A percentile compares a stretch with the other conserved stretches of the same genome.
Conservation (phyloP, 2,329 filamentous ascomycete species). For the Bipolaris cookei region DNA sequence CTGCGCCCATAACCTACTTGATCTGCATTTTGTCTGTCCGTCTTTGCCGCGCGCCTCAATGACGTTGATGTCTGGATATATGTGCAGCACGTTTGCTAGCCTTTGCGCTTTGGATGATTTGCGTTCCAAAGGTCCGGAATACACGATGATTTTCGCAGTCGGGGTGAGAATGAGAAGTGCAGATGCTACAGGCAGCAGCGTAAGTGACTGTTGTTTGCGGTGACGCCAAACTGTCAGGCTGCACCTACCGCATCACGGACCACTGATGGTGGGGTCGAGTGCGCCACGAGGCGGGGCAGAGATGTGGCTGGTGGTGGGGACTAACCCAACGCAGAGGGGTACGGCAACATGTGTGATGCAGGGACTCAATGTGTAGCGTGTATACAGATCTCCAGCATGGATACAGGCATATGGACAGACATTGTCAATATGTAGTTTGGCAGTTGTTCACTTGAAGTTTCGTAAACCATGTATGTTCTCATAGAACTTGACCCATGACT, state of each 20-base stretch:
- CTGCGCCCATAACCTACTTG: slow-evolving; percentile 33
- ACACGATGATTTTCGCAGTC: neutral
- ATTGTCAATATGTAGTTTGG: too few relatives aligned
- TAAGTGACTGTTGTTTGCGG: slow-evolving; percentile 2
- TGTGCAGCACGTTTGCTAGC: neutral
- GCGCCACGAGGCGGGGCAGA: slow-evolving; percentile 17
- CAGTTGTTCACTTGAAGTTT: neutral
- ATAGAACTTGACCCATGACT: neutral
- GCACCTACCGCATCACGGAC: slow-evolving; percentile 12
- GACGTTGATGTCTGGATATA: neutral
- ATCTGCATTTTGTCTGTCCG: slow-evolving; percentile 42
- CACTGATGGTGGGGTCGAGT: slow-evolving; percentile 10
- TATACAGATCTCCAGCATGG: slow-evolving; percentile 1
- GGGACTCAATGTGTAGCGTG: neutral
- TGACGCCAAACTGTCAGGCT: slow-evolving; percentile 12
- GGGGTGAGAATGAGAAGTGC: neutral
- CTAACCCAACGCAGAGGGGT: neutral
- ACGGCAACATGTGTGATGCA: neutral
- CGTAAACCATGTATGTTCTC: neutral
- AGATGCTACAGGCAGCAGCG: slow-evolving; percentile 12
- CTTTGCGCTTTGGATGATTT: neutral
- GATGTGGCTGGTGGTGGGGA: slow-evolving; percentile 6
- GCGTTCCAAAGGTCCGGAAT: neutral
- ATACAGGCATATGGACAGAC: neutral
- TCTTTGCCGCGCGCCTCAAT: slow-evolving; percentile 2